Conservation (phyloP, 2,329 filamentous ascomycete genomes). For the Epicoccum nigrum region DNA sequence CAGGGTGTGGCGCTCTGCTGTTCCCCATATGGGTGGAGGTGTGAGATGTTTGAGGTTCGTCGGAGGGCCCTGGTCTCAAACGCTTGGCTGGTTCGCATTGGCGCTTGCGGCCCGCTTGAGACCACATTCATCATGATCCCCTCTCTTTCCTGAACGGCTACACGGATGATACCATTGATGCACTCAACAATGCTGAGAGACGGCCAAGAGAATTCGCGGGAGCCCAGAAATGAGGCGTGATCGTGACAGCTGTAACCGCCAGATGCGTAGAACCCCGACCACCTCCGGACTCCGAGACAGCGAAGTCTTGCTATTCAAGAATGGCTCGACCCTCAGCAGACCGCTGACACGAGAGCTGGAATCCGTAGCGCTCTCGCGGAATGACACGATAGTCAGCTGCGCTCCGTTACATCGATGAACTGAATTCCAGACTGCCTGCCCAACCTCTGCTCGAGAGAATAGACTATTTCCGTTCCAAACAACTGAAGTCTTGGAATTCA, state of each 20-base stretch:
- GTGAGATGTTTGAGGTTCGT: conserved; percentile 40
- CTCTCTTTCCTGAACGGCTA: conserved; percentile 7
- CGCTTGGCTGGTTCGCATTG: conserved; percentile 27
- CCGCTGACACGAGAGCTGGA: not conserved
- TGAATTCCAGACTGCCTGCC: not conserved
- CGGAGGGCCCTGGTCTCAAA: conserved; percentile 27
- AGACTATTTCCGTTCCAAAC: conserved; percentile 33
- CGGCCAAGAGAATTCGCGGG: conserved; percentile 11
- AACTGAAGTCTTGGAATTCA: conserved; percentile 36
- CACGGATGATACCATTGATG: conserved; percentile 1
- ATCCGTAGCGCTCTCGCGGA: not conserved
- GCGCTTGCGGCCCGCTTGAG: conserved; percentile 21
- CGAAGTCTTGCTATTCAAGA: conserved; percentile 4
- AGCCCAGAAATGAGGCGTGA: conserved; percentile 16
- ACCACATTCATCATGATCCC: conserved; percentile 2
- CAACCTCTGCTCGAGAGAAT: not conserved
- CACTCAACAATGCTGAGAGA: conserved; percentile 4
- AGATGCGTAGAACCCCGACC: conserved; percentile 10
- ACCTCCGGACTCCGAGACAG: conserved; percentile 11
- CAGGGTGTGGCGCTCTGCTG: conserved; percentile 29
- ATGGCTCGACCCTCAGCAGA: not conserved
- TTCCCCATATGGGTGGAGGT: conserved; percentile 28
- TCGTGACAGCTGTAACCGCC: conserved; percentile 26
- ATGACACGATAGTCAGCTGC: not conserved
- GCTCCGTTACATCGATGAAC: not conserved